Evolutionary conservation across 2,329 filamentous ascomycete species (phyloP).

Genomic region (Pseudocercospora crystallina): DNA sequence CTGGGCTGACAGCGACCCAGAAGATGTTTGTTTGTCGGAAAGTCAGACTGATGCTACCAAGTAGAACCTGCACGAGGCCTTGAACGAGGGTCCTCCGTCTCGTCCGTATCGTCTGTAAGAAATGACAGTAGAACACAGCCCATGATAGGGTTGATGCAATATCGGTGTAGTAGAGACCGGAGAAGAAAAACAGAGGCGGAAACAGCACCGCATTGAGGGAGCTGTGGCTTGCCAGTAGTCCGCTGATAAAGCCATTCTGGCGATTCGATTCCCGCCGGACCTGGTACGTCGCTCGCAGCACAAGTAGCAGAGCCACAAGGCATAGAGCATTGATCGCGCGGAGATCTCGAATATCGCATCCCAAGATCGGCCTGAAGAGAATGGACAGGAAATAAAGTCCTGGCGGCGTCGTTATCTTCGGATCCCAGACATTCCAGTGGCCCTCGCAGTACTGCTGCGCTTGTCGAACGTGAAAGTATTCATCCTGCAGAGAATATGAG

Average conservation of each 20-base stretch:
- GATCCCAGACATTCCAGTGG: conserved; percentile 78
- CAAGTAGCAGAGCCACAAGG: conserved; percentile 37
- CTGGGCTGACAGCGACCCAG: conserved; percentile 81
- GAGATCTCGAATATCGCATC: conserved; percentile 41
- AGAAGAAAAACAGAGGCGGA: conserved; percentile 93
- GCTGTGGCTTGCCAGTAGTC: conserved; percentile 45
- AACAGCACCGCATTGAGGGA: conserved; percentile 81
- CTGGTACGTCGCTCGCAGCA: conserved; percentile 27
- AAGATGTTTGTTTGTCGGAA: conserved; percentile 97
- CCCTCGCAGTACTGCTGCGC: conserved; percentile 82
- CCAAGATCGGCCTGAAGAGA: conserved; percentile 36
- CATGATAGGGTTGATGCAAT: conserved; percentile 77
- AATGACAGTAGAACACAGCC: conserved; percentile 63
- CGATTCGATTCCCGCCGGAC: conserved; percentile 23
- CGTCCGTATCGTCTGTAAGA: conserved; percentile 38
- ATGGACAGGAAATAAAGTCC: conserved; percentile 60
- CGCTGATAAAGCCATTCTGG: conserved; percentile 11
- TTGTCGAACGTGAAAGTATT: conserved; percentile 87
- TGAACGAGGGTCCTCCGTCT: conserved; percentile 19
- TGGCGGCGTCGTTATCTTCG: conserved; percentile 95
- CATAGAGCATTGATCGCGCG: conserved; percentile 41
- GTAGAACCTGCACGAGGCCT: conserved; percentile 39
- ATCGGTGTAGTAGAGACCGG: conserved; percentile 92
- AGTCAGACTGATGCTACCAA: conserved; percentile 66
- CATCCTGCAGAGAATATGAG: conserved; percentile 59